phyloP scores from a whole-genome alignment of 805 yeast genomes.

The Barnettozyma pratensis region DNA sequence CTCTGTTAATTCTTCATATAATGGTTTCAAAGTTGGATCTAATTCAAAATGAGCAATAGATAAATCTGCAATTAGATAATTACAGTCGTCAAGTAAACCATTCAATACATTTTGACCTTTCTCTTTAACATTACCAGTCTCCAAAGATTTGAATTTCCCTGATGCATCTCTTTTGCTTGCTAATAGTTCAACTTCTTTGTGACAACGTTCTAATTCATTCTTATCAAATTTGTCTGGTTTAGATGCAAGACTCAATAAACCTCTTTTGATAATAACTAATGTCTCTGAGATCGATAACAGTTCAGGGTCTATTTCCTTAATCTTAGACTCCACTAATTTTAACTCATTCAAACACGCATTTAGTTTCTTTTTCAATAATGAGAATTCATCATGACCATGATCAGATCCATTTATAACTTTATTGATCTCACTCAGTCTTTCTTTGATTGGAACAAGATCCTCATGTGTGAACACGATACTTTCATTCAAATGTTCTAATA shows the following conservation, averaged over 20 bases:
- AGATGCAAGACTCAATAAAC: slow-evolving; percentile 49
- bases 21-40: slow-evolving; percentile 47
- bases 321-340: slow-evolving; percentile 48
- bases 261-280: slow-evolving; percentile 59
- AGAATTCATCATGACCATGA: slow-evolving; percentile 43
- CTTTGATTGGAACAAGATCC: slow-evolving; percentile 74
- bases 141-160: slow-evolving; percentile 46
- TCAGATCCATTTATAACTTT: slow-evolving; percentile 40
- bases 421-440: slow-evolving; percentile 65
- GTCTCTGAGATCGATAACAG: slow-evolving; percentile 44
- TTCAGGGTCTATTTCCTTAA: slow-evolving; percentile 47
- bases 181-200: slow-evolving; percentile 35
- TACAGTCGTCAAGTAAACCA: slow-evolving; percentile 80
- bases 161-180: slow-evolving; percentile 48
- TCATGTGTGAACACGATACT: slow-evolving; percentile 77
- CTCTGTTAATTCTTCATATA: slow-evolving; percentile 58
- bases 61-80: slow-evolving; percentile 66
- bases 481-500: slow-evolving; percentile 78
- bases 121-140: slow-evolving; percentile 28
- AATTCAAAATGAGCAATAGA: slow-evolving; percentile 37
- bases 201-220: slow-evolving; percentile 30
- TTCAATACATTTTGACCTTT: slow-evolving; percentile 49
- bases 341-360: slow-evolving; percentile 56
- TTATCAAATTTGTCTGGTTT: slow-evolving; percentile 27
- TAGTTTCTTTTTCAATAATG: slow-evolving; percentile 61